A percentile compares a stretch with the other conserved stretches of the same genome.
Evolutionary conservation across 345 rosid genomes (phyloP).

Genomic region (Dimocarpus longan): DNA sequence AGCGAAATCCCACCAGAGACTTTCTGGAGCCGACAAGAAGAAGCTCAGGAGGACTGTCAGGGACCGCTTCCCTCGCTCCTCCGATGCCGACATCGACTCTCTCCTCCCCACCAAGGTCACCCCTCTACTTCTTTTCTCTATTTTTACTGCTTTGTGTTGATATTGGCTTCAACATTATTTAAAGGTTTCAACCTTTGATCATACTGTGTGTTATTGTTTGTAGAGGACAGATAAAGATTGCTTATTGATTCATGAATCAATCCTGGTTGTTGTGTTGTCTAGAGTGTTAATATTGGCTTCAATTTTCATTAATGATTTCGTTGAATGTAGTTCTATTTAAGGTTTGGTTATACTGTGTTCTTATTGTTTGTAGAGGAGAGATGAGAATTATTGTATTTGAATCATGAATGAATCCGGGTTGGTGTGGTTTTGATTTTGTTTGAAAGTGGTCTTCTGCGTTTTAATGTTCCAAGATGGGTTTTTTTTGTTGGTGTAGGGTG

Average conservation of each 20-base stretch:
- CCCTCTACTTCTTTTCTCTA: neutral
- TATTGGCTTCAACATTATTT: too few relatives aligned
- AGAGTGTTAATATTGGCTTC: neutral
- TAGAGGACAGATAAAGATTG: too few relatives aligned
- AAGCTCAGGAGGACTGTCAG: conserved; percentile 75
- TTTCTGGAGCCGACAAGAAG: conserved; percentile 94
- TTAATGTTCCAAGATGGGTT: neutral
- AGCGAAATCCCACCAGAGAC: conserved; percentile 87
- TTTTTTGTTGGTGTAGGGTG: neutral
- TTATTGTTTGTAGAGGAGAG: neutral
- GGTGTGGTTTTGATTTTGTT: conserved; percentile 1
- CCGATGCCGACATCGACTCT: conserved; percentile 70
- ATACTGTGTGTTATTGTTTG: neutral
- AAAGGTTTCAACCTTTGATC: too few relatives aligned
- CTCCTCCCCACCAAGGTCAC: conserved; percentile 84
- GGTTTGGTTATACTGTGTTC: neutral
- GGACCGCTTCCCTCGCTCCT: conserved; percentile 62
- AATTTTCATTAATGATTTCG: neutral
- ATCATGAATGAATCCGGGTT: neutral
- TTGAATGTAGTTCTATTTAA: neutral
- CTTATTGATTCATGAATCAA: too few relatives aligned
- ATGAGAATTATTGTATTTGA: neutral
- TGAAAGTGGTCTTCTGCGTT: neutral
- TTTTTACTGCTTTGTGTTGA: neutral
- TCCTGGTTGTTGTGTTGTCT: neutral